Evolutionary conservation across 352 stramenopile genomes (phyloP), one percentile per base, ranked within the genome.

Genomic region (Plasmopara halstedii): DNA sequence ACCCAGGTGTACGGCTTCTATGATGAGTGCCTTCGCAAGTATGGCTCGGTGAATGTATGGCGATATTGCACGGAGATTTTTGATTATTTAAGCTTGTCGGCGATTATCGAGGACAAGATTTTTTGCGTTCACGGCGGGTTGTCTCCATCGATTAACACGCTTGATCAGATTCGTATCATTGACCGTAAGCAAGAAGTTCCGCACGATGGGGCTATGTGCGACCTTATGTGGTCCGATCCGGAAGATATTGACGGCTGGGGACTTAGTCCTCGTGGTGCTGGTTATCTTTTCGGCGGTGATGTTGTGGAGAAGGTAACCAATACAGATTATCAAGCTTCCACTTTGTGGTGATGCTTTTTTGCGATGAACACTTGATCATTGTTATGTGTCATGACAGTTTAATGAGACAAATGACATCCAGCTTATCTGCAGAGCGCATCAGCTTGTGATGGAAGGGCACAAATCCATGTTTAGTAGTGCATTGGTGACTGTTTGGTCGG

Each of bases 1-100:
- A 99, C 95, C 15, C 94, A 98, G 64, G 95, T 99, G 5, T 99
- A 99, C 65, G 96, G 97, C 22, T 99, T 99, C 62, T 99, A 99
- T 64, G 96, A 99, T 63, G 97, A 99, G 67, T 99, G 97, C 58
- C 70, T 98, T 15, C 73, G 94, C 53, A 91, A 98, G 64, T 99
- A 99, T 65, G 95, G 95, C 26, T 97, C 77, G 22, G 96, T 99
- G 39, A 99, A 99, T 72, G 95, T 99, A 20, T 99, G 96, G 96
- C 79, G 88, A 33, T 98, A 99, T 67, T 99, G 95, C 79, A 99
- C 96, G 44, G 96, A 99, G 60, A 98, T 99, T 60, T 99, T 99
- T 60, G 97, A 99, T 73, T 99, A 98, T 81, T 85, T 99, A 61
- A 95, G 73, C 63, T 71, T 99, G 6, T 94, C 79, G 25, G 97